Evolutionary conservation across 2,329 filamentous ascomycete species (phyloP).

Genomic region (Trichothecium roseum): DNA sequence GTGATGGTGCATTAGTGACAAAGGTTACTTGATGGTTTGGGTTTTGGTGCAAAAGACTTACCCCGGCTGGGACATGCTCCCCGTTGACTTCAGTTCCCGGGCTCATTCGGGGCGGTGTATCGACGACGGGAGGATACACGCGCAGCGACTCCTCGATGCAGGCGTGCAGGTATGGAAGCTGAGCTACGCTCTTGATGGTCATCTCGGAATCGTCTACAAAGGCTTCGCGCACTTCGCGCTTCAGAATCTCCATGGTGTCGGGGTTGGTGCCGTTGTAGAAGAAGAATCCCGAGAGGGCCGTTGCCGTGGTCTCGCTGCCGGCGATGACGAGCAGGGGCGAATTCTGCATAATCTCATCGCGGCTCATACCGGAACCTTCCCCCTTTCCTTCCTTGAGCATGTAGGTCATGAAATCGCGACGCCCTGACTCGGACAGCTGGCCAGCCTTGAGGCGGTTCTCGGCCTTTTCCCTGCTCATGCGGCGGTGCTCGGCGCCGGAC

Average conservation of each 20-base stretch:
- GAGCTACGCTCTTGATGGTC: constrained; percentile 16
- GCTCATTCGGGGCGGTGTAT: not conserved
- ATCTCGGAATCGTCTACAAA: constrained; percentile 16
- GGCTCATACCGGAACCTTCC: not conserved
- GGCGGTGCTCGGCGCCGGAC: constrained; percentile 6
- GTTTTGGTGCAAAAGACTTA: constrained; percentile 12
- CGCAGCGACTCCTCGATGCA: constrained; percentile 21
- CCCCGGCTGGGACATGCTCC: constrained; percentile 17
- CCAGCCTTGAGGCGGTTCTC: not conserved
- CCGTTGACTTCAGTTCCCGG: constrained; percentile 16
- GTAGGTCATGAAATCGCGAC: not conserved
- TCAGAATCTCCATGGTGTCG: not conserved
- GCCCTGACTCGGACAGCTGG: not conserved
- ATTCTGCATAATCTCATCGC: constrained; percentile 1
- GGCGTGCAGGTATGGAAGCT: constrained; percentile 26
- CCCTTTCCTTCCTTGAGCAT: not conserved
- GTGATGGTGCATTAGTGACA: not conserved
- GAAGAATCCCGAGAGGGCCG: not conserved
- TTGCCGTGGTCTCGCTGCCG: constrained; percentile 1
- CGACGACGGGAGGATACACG: constrained; percentile 7
- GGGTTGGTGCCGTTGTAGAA: not conserved
- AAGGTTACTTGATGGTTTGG: too few relatives aligned
- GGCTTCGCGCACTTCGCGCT: not conserved
- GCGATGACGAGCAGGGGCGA: not conserved
- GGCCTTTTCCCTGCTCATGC: constrained; percentile 5